Evolutionary conservation across 306 rosid genomes (phyloP).

Genomic region (Vigna reflexopilosa): DNA sequence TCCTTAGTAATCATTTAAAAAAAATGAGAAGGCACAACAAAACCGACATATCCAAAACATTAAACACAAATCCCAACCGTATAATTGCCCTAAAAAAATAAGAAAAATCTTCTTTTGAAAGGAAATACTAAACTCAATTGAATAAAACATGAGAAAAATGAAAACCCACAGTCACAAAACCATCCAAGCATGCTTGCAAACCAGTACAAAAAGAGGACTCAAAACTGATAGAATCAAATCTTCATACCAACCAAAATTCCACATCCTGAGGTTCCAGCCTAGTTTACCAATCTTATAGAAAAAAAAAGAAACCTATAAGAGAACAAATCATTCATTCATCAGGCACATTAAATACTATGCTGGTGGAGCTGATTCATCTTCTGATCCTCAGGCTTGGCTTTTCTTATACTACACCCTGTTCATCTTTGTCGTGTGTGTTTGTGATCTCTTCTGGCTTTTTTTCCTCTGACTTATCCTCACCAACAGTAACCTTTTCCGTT

Average conservation of each 20-base stretch:
- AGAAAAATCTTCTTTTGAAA: not conserved
- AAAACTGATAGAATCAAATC: not conserved
- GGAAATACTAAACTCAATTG: not conserved
- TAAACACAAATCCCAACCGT: not conserved
- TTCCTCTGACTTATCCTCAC: not conserved
- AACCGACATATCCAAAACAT: not conserved
- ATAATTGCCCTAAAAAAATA: not conserved
- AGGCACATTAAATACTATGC: not conserved
- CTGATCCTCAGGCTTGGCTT: not conserved
- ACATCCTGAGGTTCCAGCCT: not conserved
- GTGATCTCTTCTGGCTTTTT: not conserved
- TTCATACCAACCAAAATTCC: not conserved
- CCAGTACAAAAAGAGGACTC: not conserved
- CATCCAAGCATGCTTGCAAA: constrained; percentile 2
- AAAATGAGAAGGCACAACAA: too few species aligned
- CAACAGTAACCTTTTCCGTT: not conserved
- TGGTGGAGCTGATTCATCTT: constrained; percentile 9
- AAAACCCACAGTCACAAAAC: not conserved
- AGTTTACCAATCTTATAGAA: not conserved
- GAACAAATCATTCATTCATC: not conserved
- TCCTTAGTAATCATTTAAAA: too few species aligned
- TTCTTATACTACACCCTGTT: not conserved
- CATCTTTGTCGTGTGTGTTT: not conserved
- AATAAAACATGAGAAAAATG: not conserved
- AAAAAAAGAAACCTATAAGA: not conserved